Evolutionary conservation across 1,284 basidiomycete species (phyloP).

Genomic region (Lentinula novae-zelandiae): DNA sequence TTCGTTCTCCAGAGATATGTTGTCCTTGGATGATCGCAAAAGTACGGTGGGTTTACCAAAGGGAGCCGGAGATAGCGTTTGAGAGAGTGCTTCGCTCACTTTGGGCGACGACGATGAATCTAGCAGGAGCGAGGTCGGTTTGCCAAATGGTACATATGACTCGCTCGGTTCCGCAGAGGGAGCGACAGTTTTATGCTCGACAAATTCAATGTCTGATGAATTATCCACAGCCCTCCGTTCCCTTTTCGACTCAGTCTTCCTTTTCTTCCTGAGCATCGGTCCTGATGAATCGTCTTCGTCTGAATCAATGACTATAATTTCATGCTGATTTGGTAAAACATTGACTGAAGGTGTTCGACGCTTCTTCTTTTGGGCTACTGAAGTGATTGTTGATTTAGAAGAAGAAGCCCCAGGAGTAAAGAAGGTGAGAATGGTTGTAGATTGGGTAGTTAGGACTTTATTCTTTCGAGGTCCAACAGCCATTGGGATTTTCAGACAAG

Average conservation of each 20-base stretch:
- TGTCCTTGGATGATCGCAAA: constrained; percentile 13
- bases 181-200: constrained; percentile 20
- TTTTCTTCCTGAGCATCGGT: neutral
- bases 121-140: constrained; percentile 1
- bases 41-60: constrained; percentile 28
- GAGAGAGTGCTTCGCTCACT: no score
- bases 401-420: constrained; percentile 17
- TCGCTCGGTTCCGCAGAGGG: neutral
- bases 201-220: constrained; percentile 30
- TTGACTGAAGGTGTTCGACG: constrained; percentile 6
- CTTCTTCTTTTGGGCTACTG: constrained; percentile 7
- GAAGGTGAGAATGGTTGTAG: constrained; percentile 18
- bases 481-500: neutral
- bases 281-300: constrained; percentile 27
- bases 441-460: constrained; percentile 6
- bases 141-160: constrained; percentile 4
- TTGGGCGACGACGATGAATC: neutral
- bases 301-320: constrained; percentile 54
- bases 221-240: constrained; percentile 20
- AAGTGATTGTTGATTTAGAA: constrained; percentile 9
- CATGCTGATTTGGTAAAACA: constrained; percentile 22
- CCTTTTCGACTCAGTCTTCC: constrained; percentile 10
- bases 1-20: neutral
- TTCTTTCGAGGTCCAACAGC: constrained; percentile 8
- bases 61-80: neutral